These are phyloP conservation scores for Acaromyces ingoldii DNA, from an alignment of 1,284 basidiomycete species.

Conservation along the genomic window DNA sequence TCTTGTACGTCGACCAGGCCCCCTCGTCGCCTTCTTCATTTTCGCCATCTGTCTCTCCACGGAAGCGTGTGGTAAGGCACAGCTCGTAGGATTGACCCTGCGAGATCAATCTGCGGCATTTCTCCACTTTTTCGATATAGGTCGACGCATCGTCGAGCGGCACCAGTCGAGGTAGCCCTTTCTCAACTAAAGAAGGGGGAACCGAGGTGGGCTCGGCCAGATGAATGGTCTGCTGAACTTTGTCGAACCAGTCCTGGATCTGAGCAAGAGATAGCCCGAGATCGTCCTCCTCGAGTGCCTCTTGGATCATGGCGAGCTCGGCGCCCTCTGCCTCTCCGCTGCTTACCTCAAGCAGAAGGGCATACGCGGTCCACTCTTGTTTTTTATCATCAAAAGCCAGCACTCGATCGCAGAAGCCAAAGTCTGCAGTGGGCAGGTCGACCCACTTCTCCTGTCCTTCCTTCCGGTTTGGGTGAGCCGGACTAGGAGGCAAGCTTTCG, in stretches of 20 bases:
- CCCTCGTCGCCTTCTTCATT: constrained; percentile 24
- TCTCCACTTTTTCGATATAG: constrained; percentile 70
- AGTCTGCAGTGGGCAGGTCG: constrained; percentile 50
- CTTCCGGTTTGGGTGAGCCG: background rate
- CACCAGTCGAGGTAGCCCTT: background rate
- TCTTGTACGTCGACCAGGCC: constrained; percentile 40
- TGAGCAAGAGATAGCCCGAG: constrained; percentile 36
- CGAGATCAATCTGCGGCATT: constrained; percentile 70
- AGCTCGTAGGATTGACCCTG: constrained; percentile 93
- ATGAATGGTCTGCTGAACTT: background rate
- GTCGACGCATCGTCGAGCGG: constrained; percentile 12
- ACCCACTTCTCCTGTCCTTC: background rate
- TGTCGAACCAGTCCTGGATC: background rate
- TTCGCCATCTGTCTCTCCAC: constrained; percentile 35
- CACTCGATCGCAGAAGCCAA: constrained; percentile 51
- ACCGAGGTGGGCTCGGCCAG: background rate
- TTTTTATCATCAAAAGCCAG: constrained; percentile 52
- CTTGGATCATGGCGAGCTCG: background rate
- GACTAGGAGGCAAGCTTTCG: constrained; percentile 50
- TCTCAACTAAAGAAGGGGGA: too few relatives aligned
- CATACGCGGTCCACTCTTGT: constrained; percentile 54
- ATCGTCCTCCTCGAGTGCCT: background rate
- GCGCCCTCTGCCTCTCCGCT: background rate
- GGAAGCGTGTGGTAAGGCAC: constrained; percentile 75
- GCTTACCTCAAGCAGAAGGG: constrained; percentile 36